Evolutionary conservation across 345 rosid genomes (phyloP), one percentile per base, ranked within the genome.

Genomic region (Citrus hindsii): DNA sequence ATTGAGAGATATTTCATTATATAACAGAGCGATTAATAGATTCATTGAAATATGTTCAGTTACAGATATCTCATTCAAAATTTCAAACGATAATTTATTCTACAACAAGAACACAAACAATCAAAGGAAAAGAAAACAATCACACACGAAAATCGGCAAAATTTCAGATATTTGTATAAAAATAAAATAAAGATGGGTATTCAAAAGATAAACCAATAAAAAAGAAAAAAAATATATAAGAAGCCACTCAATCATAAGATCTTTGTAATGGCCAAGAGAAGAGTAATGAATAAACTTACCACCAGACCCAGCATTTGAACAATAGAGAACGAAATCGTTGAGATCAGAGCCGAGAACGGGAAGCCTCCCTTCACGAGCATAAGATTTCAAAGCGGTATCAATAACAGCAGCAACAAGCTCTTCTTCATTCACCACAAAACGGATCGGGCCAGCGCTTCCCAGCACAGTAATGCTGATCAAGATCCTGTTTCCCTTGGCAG

Each of bases 291-390:
- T n/a, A 19, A 22, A 28, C 79, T 77, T 82, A 93, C 95, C 92
- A 53, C 83, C 93, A 25, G 94, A 84, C 48, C 92, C 92, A 55
- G 86, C 89, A 80, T 84, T 81, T 71, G 92, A 88, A 76, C 89
- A 90, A 59, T 97, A 97, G 42, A 97, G 98, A 79, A 86, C 77
- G 85, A 97, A 97, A 64, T 88, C 90, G 24, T 92, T 87, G 63
- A 92, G 89, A 83, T 94, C 85, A 18, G 97, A 88, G 21, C 99
- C 97, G 40, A 97, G 92, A 72, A 92, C 81, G 1, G 99, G 99
- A n/a, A 94, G 94, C 25, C 98, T 89, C 58, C 99, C 98, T 80
- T 94, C 99, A n/a, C 99, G 97, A 16, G 99, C 97, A 76, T 97
- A 97, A 27, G 82, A 77, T 80, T 97, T 97, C 79, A 97, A 84